phyloP scores from a whole-genome alignment of 2,329 filamentous ascomycete genomes.

The Xenoacremonium recifei region DNA sequence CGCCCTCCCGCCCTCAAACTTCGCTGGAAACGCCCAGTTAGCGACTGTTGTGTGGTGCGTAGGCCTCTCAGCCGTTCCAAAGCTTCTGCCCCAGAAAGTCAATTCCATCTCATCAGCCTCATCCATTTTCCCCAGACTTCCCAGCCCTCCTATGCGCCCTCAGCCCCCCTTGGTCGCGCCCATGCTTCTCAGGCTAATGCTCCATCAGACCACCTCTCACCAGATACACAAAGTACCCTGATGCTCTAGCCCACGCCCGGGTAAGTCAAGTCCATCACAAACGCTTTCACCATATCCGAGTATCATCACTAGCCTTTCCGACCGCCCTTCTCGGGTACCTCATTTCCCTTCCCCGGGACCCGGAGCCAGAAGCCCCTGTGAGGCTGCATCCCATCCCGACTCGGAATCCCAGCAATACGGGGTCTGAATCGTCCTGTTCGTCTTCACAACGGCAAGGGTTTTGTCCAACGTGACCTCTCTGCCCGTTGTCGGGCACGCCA shows the following conservation, averaged over 20 bases:
- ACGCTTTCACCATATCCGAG: slow-evolving; percentile 8
- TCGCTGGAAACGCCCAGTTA: too few species aligned
- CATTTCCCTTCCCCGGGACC: not conserved
- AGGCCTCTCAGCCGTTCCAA: not conserved
- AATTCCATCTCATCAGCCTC: not conserved
- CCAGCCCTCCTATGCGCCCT: too few species aligned
- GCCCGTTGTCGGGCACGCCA: slow-evolving; percentile 22
- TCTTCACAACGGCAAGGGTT: too few species aligned
- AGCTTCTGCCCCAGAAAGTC: not conserved
- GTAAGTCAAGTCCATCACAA: slow-evolving; percentile 1
- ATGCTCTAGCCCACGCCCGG: not conserved
- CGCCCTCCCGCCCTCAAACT: too few species aligned
- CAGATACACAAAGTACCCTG: not conserved
- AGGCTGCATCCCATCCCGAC: slow-evolving; percentile 6
- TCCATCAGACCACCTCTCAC: not conserved
- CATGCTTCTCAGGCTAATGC: not conserved
- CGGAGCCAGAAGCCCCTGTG: too few species aligned
- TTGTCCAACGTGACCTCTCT: slow-evolving; percentile 19
- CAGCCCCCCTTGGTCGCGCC: not conserved
- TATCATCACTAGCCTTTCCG: slow-evolving; percentile 8
- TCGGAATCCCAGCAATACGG: slow-evolving; percentile 11
- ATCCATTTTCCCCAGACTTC: too few species aligned
- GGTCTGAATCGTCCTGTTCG: too few species aligned
- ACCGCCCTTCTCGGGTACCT: not conserved
- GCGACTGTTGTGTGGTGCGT: not conserved